Percentiles rank a stretch among this genome's conserved stretches.
phyloP scores from a whole-genome alignment of 352 stramenopile species.

The Elongisporangium anandrum region DNA sequence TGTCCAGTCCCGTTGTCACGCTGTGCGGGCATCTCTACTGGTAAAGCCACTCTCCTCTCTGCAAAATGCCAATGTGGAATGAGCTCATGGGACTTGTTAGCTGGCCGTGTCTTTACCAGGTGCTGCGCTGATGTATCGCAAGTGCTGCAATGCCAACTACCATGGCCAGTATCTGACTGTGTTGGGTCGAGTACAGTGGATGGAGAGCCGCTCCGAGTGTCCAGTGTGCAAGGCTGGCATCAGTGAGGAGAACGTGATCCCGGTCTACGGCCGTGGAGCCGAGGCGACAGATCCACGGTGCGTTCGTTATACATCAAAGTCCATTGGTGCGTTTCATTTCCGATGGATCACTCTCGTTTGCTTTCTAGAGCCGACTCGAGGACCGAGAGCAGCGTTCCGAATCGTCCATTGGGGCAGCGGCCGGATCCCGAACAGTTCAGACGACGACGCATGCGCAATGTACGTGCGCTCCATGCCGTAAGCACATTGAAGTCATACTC shows the following conservation, averaged over 20 bases:
- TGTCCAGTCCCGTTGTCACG: slow-evolving; percentile 85
- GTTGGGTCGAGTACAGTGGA: slow-evolving; percentile 38
- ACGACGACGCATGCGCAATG: slow-evolving; percentile 39
- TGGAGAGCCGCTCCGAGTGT: slow-evolving; percentile 77
- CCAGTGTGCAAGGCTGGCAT: slow-evolving; percentile 91
- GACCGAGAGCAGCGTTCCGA: slow-evolving; percentile 32
- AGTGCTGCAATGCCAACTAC: background rate
- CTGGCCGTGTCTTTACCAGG: slow-evolving; percentile 85
- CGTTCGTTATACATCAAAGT: too few species aligned
- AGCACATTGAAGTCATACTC: background rate
- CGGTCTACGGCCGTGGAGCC: slow-evolving; percentile 78
- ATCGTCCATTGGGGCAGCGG: slow-evolving; percentile 56
- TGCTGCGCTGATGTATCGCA: too few species aligned
- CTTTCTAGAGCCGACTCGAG: slow-evolving; percentile 17
- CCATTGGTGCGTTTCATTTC: too few species aligned
- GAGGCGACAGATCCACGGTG: slow-evolving; percentile 64
- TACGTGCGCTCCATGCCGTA: slow-evolving; percentile 7
- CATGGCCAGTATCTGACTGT: background rate
- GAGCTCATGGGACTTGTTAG: slow-evolving; percentile 22
- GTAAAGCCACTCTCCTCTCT: slow-evolving; percentile 22
- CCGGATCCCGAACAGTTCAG: slow-evolving; percentile 57
- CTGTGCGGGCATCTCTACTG: slow-evolving; percentile 90
- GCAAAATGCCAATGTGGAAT: background rate
- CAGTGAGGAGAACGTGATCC: slow-evolving; percentile 87
- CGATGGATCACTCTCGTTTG: background rate